Evolutionary conservation across 2,329 filamentous ascomycete genomes (phyloP).

Genomic region (Aureobasidium mangrovei): DNA sequence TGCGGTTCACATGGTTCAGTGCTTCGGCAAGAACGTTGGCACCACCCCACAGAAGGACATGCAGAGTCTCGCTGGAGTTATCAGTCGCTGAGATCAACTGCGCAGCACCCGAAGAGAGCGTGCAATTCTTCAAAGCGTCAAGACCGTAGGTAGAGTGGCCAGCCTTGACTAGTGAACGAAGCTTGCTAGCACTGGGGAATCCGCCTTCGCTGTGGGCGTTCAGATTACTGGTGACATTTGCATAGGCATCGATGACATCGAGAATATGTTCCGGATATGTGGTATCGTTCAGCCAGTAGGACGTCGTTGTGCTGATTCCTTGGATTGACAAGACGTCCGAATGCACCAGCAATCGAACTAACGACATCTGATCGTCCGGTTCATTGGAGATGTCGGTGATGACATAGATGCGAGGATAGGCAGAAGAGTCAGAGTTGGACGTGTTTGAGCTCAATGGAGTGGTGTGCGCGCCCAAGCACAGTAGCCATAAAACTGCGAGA

Average conservation of each 20-base stretch:
- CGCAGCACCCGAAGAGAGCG: conserved; percentile 19
- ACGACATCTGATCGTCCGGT: conserved; percentile 23
- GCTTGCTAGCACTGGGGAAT: conserved; percentile 21
- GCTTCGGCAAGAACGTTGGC: conserved; percentile 44
- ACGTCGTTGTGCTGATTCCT: conserved; percentile 20
- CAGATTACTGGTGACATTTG: conserved; percentile 34
- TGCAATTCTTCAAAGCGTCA: conserved; percentile 25
- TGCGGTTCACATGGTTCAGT: conserved; percentile 31
- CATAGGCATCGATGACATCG: conserved; percentile 24
- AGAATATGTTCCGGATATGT: conserved; percentile 22
- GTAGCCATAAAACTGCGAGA: neutral
- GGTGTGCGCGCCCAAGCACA: neutral
- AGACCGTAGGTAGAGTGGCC: conserved; percentile 33
- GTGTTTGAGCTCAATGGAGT: neutral
- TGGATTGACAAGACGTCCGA: conserved; percentile 22
- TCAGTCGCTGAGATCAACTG: conserved; percentile 20
- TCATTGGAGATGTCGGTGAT: conserved; percentile 25
- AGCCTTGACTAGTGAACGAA: conserved; percentile 24
- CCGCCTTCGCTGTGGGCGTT: conserved; percentile 28
- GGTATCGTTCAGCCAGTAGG: conserved; percentile 21
- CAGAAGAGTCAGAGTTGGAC: neutral
- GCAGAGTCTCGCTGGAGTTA: conserved; percentile 33
- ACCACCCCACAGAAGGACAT: conserved; percentile 43
- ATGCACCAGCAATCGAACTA: conserved; percentile 21
- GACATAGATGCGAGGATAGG: conserved; percentile 20